A percentile compares a stretch with the other conserved stretches of the same genome.
Evolutionary conservation across 805 yeast genomes (phyloP).

Genomic region (Yamadazyma takamatsuzukensis): DNA sequence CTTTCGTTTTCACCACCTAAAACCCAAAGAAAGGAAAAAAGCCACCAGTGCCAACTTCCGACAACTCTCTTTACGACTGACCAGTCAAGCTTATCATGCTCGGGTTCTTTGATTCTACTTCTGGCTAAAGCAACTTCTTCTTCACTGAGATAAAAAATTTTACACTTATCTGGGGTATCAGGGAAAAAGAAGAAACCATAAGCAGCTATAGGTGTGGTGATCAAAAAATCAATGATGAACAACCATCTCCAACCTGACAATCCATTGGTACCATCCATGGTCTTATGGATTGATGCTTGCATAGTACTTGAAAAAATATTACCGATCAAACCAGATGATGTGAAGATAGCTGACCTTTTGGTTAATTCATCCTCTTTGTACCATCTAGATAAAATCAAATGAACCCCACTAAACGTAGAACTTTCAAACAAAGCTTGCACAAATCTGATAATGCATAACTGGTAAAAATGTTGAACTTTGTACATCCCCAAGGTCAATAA

Average conservation of each 20-base stretch:
- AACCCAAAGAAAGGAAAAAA: slow-evolving; percentile 33
- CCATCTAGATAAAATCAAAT: slow-evolving; percentile 53
- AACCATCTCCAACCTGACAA: slow-evolving; percentile 67
- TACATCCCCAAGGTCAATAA: slow-evolving; percentile 49
- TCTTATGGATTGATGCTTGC: slow-evolving; percentile 51
- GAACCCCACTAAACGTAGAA: slow-evolving; percentile 53
- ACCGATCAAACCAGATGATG: slow-evolving; percentile 52
- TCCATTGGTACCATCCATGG: slow-evolving; percentile 45
- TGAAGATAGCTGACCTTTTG: slow-evolving; percentile 51
- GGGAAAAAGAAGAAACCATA: slow-evolving; percentile 60
- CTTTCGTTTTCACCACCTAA: slow-evolving; percentile 38
- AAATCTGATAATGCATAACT: slow-evolving; percentile 55
- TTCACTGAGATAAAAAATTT: slow-evolving; percentile 22
- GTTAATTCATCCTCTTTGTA: slow-evolving; percentile 47
- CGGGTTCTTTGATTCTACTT: slow-evolving; percentile 34
- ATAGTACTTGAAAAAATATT: slow-evolving; percentile 53
- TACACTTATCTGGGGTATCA: slow-evolving; percentile 47
- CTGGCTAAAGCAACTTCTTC: slow-evolving; percentile 26
- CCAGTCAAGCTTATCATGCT: slow-evolving; percentile 22
- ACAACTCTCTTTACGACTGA: slow-evolving; percentile 40
- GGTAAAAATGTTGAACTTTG: slow-evolving; percentile 43
- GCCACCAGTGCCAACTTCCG: slow-evolving; percentile 35
- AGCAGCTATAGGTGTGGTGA: slow-evolving; percentile 54
- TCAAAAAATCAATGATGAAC: slow-evolving; percentile 58
- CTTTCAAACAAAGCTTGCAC: slow-evolving; percentile 61